These are phyloP conservation scores for Magnusiomyces fungicola DNA, from an alignment of 1,139 yeast genomes.

Conservation along the genomic window DNA sequence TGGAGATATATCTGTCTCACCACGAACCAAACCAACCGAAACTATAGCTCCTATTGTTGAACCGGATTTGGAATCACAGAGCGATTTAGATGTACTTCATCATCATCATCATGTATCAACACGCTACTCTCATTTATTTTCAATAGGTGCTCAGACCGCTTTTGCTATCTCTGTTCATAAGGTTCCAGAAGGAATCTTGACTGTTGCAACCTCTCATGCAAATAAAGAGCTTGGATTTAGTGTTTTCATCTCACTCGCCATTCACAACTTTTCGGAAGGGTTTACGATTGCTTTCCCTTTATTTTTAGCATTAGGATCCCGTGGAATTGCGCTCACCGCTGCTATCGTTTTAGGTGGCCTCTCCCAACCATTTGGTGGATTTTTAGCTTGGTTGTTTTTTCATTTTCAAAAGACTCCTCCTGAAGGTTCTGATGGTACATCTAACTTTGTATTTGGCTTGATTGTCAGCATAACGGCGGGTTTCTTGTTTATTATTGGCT, in stretches of 20 bases:
- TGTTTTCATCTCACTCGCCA: slow-evolving; percentile 73
- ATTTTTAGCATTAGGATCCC: slow-evolving; percentile 59
- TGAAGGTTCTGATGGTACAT: slow-evolving; percentile 23
- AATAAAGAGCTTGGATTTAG: slow-evolving; percentile 67
- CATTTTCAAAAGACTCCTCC: slow-evolving; percentile 34
- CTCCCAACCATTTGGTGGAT: slow-evolving; percentile 87
- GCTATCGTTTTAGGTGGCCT: slow-evolving; percentile 70
- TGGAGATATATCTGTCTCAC: too few species aligned
- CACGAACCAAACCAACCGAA: too few species aligned
- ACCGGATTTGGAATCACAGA: background rate
- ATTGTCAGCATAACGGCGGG: slow-evolving; percentile 76
- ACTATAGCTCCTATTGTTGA: too few species aligned
- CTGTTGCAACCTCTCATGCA: slow-evolving; percentile 72
- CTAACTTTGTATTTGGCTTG: slow-evolving; percentile 45
- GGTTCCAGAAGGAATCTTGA: slow-evolving; percentile 90
- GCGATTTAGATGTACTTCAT: slow-evolving; percentile 16
- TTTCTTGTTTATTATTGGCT: slow-evolving; percentile 67
- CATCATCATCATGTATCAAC: slow-evolving; percentile 82
- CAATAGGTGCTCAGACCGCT: slow-evolving; percentile 87
- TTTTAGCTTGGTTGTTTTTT: slow-evolving; percentile 57
- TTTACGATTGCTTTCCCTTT: slow-evolving; percentile 89
- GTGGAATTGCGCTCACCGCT: slow-evolving; percentile 57
- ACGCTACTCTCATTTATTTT: slow-evolving; percentile 64
- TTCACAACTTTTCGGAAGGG: slow-evolving; percentile 94
- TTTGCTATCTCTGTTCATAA: slow-evolving; percentile 84